Percentiles rank a stretch among this genome's conserved stretches.
Conservation (phyloP, 2,329 filamentous ascomycete genomes). For the Fusarium pseudonygamai region DNA sequence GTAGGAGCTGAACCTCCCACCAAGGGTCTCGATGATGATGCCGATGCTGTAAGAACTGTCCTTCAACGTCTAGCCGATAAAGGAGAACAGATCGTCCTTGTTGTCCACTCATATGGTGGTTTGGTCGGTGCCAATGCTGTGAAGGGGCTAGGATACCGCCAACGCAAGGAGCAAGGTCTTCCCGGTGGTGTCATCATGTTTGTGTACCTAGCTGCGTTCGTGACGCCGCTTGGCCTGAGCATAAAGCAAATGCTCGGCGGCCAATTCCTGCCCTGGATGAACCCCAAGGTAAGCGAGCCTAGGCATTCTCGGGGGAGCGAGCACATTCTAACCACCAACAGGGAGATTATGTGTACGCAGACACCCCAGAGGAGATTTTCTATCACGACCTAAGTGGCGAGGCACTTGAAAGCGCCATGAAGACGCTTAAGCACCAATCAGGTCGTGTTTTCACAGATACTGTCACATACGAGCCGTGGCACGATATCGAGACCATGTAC, state of each 20-base stretch:
- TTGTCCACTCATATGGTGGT: constrained; percentile 57
- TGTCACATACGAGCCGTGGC: constrained; percentile 42
- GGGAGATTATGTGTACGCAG: constrained; percentile 22
- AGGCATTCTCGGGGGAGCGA: rapidly evolving
- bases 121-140: constrained; percentile 51
- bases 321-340: not conserved
- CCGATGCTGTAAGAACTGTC: constrained; percentile 41
- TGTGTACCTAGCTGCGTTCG: constrained; percentile 49
- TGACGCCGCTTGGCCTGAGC: constrained; percentile 42
- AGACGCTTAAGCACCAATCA: constrained; percentile 24
- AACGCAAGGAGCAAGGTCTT: constrained; percentile 45
- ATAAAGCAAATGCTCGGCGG: constrained; percentile 42
- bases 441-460: constrained; percentile 31
- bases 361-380: constrained; percentile 32
- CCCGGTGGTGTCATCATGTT: constrained; percentile 51
- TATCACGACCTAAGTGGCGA: constrained; percentile 39
- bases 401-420: constrained; percentile 13
- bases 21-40: constrained; percentile 45
- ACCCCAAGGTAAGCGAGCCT: constrained; percentile 28
- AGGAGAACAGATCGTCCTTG: constrained; percentile 53
- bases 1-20: constrained; percentile 45
- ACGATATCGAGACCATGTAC: constrained; percentile 42
- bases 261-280: constrained; percentile 43
- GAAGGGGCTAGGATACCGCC: constrained; percentile 46
- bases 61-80: constrained; percentile 45